Base-by-base conservation (phyloP, 1,284 basidiomycete species). In the Microbotryomycetes sp. region DNA sequence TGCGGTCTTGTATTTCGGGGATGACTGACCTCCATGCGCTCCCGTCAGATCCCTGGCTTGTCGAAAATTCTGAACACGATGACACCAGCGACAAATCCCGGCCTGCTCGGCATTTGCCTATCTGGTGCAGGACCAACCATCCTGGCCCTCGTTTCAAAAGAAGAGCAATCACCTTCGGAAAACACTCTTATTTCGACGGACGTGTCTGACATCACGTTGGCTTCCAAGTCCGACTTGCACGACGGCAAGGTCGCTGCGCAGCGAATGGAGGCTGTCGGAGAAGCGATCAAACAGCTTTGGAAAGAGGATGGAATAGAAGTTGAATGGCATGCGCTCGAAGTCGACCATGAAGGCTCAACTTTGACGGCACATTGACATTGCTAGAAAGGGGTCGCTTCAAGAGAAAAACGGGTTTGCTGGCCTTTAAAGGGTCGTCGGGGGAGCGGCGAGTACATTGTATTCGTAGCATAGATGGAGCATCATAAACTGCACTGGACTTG, bases 71-170 rank as follows among this genome's bases (percentile, higher is more conserved):
- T 94, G 15, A 86, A 88, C 28, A 81, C 82, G 18, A 87, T 98
- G 58, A 96, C 91, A 0, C 93, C 93, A 5, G 72, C 81, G 16
- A 86, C 88, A 0, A 93, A 98, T 76, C 89, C 91, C 0, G 96
- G 96, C 13, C 79, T 99, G 3, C 81, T 98, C 21, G 96, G 96
- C 5, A 97, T 98, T 66, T 98, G 96, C 75, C 83, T 99, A 29
- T 97, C 93, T 1, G 96, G 96, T 7, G 96, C 96, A 1, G 96
- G 96, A 0, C 96, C 96, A 1, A 97, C 96, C 2, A 97, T 98
- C 69, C 82, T 99, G 59, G 96, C 96, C 0, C 82, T 99, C n/a
- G 93, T 69, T 16, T 61, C 60, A 41, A 67, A 69, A 51, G 63
- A 62, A 31, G 16, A 52, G 52, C 48, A 26, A 16, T 15, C 16